Evolutionary conservation across 305 asterid genomes (phyloP).

Genomic region (Fraxinus greggii): DNA sequence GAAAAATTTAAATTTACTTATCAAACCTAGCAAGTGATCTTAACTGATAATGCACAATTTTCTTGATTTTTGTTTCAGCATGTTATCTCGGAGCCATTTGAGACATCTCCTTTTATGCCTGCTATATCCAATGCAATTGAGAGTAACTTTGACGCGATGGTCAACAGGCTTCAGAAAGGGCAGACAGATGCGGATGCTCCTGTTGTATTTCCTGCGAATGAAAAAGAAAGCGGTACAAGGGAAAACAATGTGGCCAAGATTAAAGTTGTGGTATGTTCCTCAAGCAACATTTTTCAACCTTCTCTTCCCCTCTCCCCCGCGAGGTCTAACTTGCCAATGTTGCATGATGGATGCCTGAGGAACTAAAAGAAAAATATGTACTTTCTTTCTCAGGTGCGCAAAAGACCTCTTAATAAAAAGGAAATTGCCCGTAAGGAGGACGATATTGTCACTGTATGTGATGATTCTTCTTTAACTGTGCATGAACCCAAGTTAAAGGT

Average conservation of each 20-base stretch:
- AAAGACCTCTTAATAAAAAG: conserved; percentile 96
- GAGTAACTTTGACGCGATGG: conserved; percentile 58
- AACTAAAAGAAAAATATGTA: conserved; percentile 8
- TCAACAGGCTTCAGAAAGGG: conserved; percentile 55
- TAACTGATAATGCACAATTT: conserved; percentile 19
- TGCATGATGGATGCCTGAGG: neutral
- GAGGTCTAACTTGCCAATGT: neutral
- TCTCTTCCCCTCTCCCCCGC: neutral
- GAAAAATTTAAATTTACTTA: conserved; percentile 13
- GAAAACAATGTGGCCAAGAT: conserved; percentile 96
- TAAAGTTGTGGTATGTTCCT: conserved; percentile 85
- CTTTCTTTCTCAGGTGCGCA: conserved; percentile 73
- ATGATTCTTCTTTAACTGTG: conserved; percentile 72
- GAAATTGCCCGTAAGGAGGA: conserved; percentile 91
- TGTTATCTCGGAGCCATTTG: conserved; percentile 86
- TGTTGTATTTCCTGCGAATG: conserved; percentile 46
- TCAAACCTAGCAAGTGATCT: conserved; percentile 13
- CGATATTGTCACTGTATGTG: conserved; percentile 80
- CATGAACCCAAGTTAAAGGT: conserved; percentile 98
- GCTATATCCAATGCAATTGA: conserved; percentile 64
- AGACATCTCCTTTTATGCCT: conserved; percentile 91
- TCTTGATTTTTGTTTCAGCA: conserved; percentile 57
- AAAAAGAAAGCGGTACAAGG: conserved; percentile 52
- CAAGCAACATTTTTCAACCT: neutral
- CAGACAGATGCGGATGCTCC: conserved; percentile 60